These are phyloP conservation scores for Periconia sp. DNA, from an alignment of 2,329 filamentous ascomycete species.

Conservation along the genomic window DNA sequence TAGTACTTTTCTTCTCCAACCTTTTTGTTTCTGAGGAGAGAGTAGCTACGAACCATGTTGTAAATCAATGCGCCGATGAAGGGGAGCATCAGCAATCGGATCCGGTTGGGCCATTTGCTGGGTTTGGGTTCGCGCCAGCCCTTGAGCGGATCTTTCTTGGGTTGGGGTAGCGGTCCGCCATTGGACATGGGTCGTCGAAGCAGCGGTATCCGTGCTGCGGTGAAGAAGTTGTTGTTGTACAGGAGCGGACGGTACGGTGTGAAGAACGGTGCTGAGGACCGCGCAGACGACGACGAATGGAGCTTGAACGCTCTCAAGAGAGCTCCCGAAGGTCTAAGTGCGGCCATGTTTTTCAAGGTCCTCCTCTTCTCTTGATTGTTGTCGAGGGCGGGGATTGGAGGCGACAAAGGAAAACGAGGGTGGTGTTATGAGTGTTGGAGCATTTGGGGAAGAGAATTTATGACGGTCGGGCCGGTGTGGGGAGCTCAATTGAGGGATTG, in stretches of 20 bases:
- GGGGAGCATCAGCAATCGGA: constrained; percentile 50
- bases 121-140: constrained; percentile 39
- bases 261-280: constrained; percentile 2
- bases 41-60: constrained; percentile 55
- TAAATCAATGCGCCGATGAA: constrained; percentile 58
- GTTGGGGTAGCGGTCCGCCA: constrained; percentile 17
- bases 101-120: constrained; percentile 44
- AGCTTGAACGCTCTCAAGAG: constrained; percentile 30
- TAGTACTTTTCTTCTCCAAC: not conserved
- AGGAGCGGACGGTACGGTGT: constrained; percentile 19
- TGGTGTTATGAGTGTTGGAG: not conserved
- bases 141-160: constrained; percentile 31
- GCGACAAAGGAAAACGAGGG: not conserved
- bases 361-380: no score
- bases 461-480: not conserved
- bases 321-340: constrained; percentile 28
- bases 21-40: not conserved
- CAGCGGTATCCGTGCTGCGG: constrained; percentile 13
- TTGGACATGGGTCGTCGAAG: constrained; percentile 24
- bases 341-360: constrained; percentile 21
- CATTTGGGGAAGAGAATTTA: not conserved
- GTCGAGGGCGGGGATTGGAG: no score
- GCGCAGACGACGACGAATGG: not conserved
- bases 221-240: constrained; percentile 17
- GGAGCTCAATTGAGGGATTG: not conserved